Conservation (phyloP, 305 asterid species). For the Solanum aculeatissimum region DNA sequence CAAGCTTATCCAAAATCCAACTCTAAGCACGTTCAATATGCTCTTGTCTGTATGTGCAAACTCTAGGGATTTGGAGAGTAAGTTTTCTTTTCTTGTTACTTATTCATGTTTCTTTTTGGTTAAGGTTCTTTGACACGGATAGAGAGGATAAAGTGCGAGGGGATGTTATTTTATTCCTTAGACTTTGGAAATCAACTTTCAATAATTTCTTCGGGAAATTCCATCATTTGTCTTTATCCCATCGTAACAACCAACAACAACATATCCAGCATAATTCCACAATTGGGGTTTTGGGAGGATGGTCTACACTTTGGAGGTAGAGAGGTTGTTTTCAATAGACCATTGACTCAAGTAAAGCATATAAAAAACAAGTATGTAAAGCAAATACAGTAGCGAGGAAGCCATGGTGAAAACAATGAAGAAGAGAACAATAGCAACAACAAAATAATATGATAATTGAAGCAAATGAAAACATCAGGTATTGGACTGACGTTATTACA, state of each 20-base stretch:
- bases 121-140: background rate
- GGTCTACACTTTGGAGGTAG: background rate
- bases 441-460: background rate
- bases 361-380: background rate
- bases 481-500: background rate
- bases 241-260: background rate
- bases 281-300: background rate
- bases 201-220: background rate
- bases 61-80: constrained; percentile 77
- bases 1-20: constrained; percentile 73
- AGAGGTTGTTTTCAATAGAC: background rate
- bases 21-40: constrained; percentile 92
- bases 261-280: background rate
- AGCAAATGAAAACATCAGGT: background rate
- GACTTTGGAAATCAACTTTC: background rate
- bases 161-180: background rate
- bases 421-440: background rate
- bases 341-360: background rate
- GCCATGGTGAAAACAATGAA: background rate
- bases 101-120: background rate
- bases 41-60: constrained; percentile 93
- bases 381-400: background rate
- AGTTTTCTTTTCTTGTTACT: constrained; percentile 5
- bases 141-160: background rate
- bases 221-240: background rate